Evolutionary conservation across 2,329 filamentous ascomycete species (phyloP), one percentile per base, ranked within the genome.

Genomic region (Lasiodiplodia theobromae): DNA sequence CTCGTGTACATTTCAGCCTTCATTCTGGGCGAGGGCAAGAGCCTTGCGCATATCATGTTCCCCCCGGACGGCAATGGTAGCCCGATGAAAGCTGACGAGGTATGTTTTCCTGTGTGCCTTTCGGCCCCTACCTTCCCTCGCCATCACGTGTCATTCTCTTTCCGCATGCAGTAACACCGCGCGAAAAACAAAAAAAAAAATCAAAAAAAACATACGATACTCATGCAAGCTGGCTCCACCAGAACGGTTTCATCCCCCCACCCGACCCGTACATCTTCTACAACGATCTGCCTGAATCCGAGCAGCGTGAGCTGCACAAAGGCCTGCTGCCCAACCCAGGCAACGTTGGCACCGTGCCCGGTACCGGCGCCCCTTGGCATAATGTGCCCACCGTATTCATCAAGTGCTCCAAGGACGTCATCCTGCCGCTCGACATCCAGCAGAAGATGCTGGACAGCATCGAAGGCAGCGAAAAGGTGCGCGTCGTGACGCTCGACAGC

Each of bases 361-460:
- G 53, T 73, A 70, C 69, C 25, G 69, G 5, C 31, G 54, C 6
- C 67, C 71, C 53, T 70, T 77, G 21, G 23, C 57, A 7, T 71
- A 70, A 71, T 38, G 75, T 75, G 58, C 67, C 70, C 47, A 70
- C 69, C 12, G 34, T 72, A 34, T 77, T 75, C 62, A 71, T 76
- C 7, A 57, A 74, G 23, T 71, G 71, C 2, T 14, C 54, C n/a
- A 53, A 70, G 16, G 76, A 77, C 37, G 70, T 73, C 28, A 62
- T 71, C 10, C 56, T 77, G n/a, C 68, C 72, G 11, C 54, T 58
- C 6, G 69, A 67, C 7, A 67, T 70, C 51, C 70, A 71, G 54
- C 21, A 73, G 69, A 70, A 31, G 5, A 74, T 69, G 44, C 49
- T 76, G 25, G 67, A 72, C 14, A 71, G 73, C 57, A 44, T 69